phyloP scores from a whole-genome alignment of 768 basidiomycete genomes.

The Psilocybe subaeruginosa region DNA sequence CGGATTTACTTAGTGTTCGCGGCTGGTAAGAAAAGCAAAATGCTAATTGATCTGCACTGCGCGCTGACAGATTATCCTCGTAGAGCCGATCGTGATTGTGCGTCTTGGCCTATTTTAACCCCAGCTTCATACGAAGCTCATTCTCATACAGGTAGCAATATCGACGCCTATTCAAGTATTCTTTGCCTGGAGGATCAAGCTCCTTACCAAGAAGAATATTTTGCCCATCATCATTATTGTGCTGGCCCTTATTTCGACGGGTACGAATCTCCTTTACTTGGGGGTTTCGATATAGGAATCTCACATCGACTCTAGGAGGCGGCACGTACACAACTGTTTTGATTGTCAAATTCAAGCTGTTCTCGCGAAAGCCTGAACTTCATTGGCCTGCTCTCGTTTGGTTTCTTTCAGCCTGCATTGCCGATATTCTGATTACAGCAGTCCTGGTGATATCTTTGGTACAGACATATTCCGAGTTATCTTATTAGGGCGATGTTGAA shows the following conservation, averaged over 20 bases:
- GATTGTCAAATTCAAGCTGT: constrained; percentile 37
- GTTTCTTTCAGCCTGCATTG: constrained; percentile 44
- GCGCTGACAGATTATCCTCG: background rate
- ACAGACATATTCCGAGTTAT: background rate
- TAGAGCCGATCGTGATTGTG: constrained; percentile 37
- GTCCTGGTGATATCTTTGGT: constrained; percentile 42
- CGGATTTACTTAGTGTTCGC: constrained; percentile 21
- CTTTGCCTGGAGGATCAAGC: constrained; percentile 44
- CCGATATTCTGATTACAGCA: constrained; percentile 43
- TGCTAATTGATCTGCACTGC: background rate
- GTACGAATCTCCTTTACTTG: constrained; percentile 22
- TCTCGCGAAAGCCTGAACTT: constrained; percentile 43
- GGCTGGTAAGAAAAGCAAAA: constrained; percentile 12
- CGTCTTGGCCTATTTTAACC: constrained; percentile 14
- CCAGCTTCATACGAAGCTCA: background rate
- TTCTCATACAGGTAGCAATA: constrained; percentile 35
- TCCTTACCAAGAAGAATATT: constrained; percentile 41
- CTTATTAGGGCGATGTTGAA: background rate
- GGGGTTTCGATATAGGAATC: background rate
- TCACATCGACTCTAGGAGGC: constrained; percentile 30
- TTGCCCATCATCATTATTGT: constrained; percentile 33
- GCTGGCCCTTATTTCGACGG: constrained; percentile 38
- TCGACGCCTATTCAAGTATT: constrained; percentile 53
- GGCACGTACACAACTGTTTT: constrained; percentile 44
- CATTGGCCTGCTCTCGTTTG: constrained; percentile 47